Percentiles rank a stretch among this genome's conserved stretches.
Conservation (phyloP, 139 green algal genomes). For the Closterium sp. region DNA sequence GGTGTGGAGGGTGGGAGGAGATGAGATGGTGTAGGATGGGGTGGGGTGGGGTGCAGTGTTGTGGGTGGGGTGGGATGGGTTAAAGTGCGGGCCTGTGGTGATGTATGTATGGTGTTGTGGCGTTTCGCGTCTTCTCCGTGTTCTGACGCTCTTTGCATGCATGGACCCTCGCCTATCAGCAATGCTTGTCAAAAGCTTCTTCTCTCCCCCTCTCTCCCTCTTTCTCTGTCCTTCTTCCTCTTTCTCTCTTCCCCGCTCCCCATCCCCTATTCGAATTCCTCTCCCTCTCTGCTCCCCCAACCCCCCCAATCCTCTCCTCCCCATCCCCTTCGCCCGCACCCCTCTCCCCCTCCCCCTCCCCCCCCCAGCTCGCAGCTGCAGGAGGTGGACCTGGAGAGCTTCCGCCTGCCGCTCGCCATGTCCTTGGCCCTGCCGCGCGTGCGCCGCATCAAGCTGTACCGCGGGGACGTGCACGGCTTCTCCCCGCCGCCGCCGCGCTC, state of each 20-base stretch:
- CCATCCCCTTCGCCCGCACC: too few species aligned
- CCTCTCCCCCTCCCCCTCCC: neutral
- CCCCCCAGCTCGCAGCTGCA: neutral
- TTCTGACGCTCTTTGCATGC: neutral
- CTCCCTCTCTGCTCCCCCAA: too few species aligned
- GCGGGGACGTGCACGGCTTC: neutral
- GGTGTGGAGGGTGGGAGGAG: neutral
- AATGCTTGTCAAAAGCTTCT: too few species aligned
- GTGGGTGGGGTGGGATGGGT: neutral
- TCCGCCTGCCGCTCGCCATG: conserved; percentile 1
- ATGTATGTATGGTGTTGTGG: neutral
- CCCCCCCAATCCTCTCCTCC: too few species aligned
- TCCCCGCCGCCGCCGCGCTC: neutral
- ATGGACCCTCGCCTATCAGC: too few species aligned
- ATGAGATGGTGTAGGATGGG: neutral
- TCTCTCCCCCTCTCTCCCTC: too few species aligned
- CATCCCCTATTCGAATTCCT: too few species aligned
- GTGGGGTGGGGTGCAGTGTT: neutral
- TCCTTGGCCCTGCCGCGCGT: neutral
- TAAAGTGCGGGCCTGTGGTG: neutral
- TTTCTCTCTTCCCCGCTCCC: too few species aligned
- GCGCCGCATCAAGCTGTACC: conserved; percentile 10
- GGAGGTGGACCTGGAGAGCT: conserved; percentile 9
- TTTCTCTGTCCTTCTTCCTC: too few species aligned
- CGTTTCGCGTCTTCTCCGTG: neutral